A percentile compares a stretch with the other conserved stretches of the same genome.
These are phyloP conservation scores for Arthrobotrys iridis DNA, from an alignment of 2,329 filamentous ascomycete species.

Conservation along the genomic window DNA sequence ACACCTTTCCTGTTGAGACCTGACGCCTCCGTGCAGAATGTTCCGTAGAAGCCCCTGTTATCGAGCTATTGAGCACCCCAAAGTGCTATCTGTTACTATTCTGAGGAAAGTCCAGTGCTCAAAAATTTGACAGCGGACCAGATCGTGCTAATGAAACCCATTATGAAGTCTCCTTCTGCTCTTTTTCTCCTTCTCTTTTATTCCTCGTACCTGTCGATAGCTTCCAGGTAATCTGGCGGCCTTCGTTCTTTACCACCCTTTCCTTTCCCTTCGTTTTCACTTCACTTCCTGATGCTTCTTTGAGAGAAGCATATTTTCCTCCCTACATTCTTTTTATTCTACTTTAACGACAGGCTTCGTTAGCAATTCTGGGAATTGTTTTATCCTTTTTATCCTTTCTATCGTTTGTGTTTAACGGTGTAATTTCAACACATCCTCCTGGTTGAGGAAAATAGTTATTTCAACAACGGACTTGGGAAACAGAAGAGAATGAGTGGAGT, in stretches of 20 bases:
- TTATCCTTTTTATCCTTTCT: slow-evolving; percentile 5
- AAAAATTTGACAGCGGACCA: background rate
- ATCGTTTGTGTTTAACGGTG: background rate
- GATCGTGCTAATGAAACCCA: background rate
- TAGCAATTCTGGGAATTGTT: slow-evolving; percentile 41
- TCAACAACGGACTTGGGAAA: background rate
- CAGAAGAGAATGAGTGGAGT: slow-evolving; percentile 30
- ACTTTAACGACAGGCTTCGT: slow-evolving; percentile 23
- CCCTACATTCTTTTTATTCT: slow-evolving; percentile 44
- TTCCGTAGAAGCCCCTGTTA: background rate
- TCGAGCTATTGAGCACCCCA: slow-evolving; percentile 16
- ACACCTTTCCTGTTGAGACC: slow-evolving; percentile 1
- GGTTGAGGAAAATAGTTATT: slow-evolving; percentile 32
- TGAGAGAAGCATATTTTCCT: slow-evolving; percentile 41
- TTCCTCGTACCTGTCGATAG: slow-evolving; percentile 17
- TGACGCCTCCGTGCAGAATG: slow-evolving; percentile 17
- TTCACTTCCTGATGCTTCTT: slow-evolving; percentile 33
- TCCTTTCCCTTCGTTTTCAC: slow-evolving; percentile 26
- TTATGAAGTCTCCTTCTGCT: background rate
- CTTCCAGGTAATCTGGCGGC: slow-evolving; percentile 22
- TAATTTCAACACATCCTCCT: slow-evolving; percentile 38
- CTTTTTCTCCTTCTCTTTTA: slow-evolving; percentile 33
- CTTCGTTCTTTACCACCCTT: slow-evolving; percentile 34
- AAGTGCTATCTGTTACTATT: slow-evolving; percentile 41
- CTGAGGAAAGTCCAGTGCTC: slow-evolving; percentile 26